These are phyloP conservation scores for Cerioporus squamosus DNA, from an alignment of 1,284 basidiomycete species.

Conservation along the genomic window DNA sequence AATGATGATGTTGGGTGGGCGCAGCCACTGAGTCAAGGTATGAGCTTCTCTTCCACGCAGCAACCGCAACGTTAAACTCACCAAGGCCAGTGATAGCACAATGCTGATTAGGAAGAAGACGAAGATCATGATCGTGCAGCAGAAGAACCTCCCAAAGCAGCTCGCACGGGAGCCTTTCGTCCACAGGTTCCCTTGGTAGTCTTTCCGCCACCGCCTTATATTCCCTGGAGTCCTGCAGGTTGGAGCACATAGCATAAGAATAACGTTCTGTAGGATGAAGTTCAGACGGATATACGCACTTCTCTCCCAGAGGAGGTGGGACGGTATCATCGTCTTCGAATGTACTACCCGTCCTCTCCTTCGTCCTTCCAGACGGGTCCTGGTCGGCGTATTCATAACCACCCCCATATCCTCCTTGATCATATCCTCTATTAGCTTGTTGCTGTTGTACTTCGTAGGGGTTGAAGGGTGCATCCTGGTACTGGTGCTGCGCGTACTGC, in stretches of 20 bases:
- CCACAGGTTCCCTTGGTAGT: slow-evolving; percentile 66
- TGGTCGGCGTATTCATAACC: slow-evolving; percentile 43
- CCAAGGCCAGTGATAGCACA: slow-evolving; percentile 71
- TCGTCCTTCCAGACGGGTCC: slow-evolving; percentile 36
- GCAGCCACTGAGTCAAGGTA: slow-evolving; percentile 63
- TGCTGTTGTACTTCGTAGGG: slow-evolving; percentile 50
- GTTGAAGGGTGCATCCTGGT: slow-evolving; percentile 47
- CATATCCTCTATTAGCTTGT: slow-evolving; percentile 47
- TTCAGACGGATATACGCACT: slow-evolving; percentile 2
- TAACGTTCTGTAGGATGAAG: not conserved
- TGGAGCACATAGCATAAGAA: not conserved
- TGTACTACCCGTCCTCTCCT: slow-evolving; percentile 24
- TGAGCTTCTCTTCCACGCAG: not conserved
- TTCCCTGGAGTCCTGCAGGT: slow-evolving; percentile 28
- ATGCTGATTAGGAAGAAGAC: slow-evolving; percentile 72
- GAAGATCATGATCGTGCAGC: slow-evolving; percentile 69
- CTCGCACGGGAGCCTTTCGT: slow-evolving; percentile 57
- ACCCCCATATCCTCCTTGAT: slow-evolving; percentile 35
- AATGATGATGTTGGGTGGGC: slow-evolving; percentile 76
- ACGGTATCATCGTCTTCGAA: slow-evolving; percentile 31
- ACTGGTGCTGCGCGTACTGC: slow-evolving; percentile 42
- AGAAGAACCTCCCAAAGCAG: slow-evolving; percentile 69
- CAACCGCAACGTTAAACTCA: slow-evolving; percentile 42
- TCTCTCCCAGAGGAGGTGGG: slow-evolving; percentile 17
- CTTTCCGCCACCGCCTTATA: slow-evolving; percentile 52